phyloP scores from a whole-genome alignment of 345 rosid species.

The Lepidium aucheri region DNA sequence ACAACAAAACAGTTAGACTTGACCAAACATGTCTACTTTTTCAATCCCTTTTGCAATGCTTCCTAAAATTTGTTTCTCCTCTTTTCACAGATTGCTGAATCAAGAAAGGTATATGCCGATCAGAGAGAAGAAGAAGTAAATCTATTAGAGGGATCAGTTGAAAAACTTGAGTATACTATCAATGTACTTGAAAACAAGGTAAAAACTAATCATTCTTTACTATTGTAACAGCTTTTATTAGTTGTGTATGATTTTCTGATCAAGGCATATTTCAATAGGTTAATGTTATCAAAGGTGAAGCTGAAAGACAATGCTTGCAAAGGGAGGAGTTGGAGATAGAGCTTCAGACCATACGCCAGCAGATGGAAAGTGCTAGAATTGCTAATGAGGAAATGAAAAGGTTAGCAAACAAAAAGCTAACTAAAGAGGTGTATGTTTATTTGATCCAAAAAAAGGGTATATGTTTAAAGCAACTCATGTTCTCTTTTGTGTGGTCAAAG shows the following conservation, averaged over 20 bases:
- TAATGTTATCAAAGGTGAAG: conserved; percentile 81
- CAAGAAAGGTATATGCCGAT: conserved; percentile 54
- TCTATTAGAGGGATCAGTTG: conserved; percentile 82
- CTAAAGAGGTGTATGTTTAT: neutral
- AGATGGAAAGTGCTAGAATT: conserved; percentile 60
- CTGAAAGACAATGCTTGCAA: conserved; percentile 78
- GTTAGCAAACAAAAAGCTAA: conserved; percentile 26
- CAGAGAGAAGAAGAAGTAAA: conserved; percentile 84
- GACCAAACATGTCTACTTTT: neutral
- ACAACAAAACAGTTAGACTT: neutral
- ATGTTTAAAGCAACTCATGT: conserved; percentile 6
- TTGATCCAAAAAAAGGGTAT: neutral
- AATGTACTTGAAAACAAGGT: conserved; percentile 85
- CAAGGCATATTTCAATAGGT: conserved; percentile 40
- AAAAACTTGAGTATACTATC: conserved; percentile 79
- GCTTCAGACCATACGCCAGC: conserved; percentile 58
- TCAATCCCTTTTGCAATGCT: neutral
- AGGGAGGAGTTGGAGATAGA: conserved; percentile 89
- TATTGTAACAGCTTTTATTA: neutral
- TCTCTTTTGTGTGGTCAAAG: conserved; percentile 29
- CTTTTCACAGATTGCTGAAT: conserved; percentile 60
- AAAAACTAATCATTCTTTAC: conserved; percentile 7
- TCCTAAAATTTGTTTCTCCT: neutral
- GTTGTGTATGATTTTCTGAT: conserved; percentile 19
- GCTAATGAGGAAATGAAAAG: conserved; percentile 62